Evolutionary conservation across 176 grass and related monocot genomes (phyloP).

Genomic region (Puccinellia tenuiflora): DNA sequence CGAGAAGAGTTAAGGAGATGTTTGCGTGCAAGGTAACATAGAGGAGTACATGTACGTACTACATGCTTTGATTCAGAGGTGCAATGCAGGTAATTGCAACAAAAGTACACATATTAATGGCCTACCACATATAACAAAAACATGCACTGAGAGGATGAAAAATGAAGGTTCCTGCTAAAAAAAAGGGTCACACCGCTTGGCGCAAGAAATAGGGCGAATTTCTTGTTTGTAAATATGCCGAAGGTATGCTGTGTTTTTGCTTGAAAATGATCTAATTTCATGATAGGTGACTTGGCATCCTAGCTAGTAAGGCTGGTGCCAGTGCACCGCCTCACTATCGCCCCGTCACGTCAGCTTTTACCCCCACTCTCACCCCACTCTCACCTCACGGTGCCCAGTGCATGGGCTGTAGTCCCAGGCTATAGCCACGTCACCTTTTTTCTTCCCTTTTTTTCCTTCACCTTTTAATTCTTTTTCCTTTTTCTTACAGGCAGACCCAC

Average conservation of each 20-base stretch:
- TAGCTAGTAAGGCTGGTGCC: too few species aligned
- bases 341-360: too few species aligned
- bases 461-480: too few species aligned
- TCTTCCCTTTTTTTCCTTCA: too few species aligned
- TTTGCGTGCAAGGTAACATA: conserved; percentile 13
- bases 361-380: too few species aligned
- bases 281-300: background rate
- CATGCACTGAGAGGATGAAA: background rate
- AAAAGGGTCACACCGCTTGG: background rate
- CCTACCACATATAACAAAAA: background rate
- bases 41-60: background rate
- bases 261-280: background rate
- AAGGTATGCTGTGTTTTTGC: background rate
- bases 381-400: too few species aligned
- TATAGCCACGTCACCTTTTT: too few species aligned
- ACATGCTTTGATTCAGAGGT: background rate
- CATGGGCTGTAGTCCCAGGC: too few species aligned
- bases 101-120: background rate
- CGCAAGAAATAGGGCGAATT: background rate
- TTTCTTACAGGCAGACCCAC: too few species aligned
- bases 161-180: background rate
- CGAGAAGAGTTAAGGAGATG: background rate
- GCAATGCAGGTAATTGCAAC: background rate
- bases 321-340: too few species aligned
- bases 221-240: background rate